A percentile compares a stretch with the other conserved stretches of the same genome.
phyloP scores from a whole-genome alignment of 257 asterid genomes.

The Thymus mandschuricus region DNA sequence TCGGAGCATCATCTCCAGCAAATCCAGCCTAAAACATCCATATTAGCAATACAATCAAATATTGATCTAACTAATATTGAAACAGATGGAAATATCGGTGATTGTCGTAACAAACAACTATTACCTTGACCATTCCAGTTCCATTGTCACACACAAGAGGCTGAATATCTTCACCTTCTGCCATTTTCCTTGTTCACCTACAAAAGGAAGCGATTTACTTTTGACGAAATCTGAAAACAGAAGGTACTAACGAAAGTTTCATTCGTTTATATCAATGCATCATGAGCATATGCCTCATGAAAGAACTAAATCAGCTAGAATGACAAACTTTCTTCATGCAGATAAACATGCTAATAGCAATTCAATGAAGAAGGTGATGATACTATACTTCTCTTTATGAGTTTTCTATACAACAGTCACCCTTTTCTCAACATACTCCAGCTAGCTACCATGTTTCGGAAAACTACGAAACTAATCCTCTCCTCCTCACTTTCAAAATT shows the following conservation, averaged over 20 bases:
- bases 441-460: neutral
- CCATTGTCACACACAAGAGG: slow-evolving; percentile 47
- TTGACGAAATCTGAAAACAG: neutral
- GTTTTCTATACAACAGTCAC: no score
- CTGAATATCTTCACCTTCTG: slow-evolving; percentile 39
- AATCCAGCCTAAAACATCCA: slow-evolving; percentile 47
- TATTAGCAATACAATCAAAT: neutral
- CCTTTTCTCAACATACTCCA: no score
- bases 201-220: neutral
- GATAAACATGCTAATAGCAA: neutral
- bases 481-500: neutral
- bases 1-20: slow-evolving; percentile 56
- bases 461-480: slow-evolving; percentile 5
- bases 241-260: neutral
- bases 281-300: neutral
- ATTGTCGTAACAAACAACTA: slow-evolving; percentile 4
- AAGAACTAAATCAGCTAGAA: neutral
- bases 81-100: neutral
- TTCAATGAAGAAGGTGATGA: neutral
- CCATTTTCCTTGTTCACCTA: slow-evolving; percentile 34
- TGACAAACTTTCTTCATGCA: no score
- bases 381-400: no score
- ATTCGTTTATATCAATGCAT: neutral
- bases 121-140: slow-evolving; percentile 46
- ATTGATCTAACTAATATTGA: neutral